Evolutionary conservation across 2,329 filamentous ascomycete genomes (phyloP).

Genomic region (Colletotrichum agaves): DNA sequence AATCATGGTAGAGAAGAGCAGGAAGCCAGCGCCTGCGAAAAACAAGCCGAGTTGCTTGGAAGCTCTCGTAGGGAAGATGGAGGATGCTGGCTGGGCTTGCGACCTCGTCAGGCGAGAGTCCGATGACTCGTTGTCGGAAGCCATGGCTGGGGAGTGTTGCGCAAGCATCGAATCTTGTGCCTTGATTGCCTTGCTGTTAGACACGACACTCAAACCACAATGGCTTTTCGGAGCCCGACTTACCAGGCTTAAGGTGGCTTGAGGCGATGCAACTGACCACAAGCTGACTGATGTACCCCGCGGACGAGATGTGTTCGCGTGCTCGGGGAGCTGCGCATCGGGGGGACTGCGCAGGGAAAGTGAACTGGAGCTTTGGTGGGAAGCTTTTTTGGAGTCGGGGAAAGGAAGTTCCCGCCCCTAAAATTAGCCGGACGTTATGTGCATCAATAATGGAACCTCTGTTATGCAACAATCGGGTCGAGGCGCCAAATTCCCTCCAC

Average conservation of each 20-base stretch:
- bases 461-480: not conserved
- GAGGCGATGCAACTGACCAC: slow-evolving; percentile 20
- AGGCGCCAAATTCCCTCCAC: not conserved
- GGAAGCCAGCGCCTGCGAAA: slow-evolving; percentile 79
- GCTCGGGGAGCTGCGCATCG: not conserved
- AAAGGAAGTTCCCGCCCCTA: slow-evolving; percentile 37
- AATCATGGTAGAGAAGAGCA: slow-evolving; percentile 76
- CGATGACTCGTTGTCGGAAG: slow-evolving; percentile 29
- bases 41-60: slow-evolving; percentile 74
- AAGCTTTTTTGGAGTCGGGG: slow-evolving; percentile 30
- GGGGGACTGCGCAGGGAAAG: slow-evolving; percentile 16
- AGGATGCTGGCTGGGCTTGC: slow-evolving; percentile 36
- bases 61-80: slow-evolving; percentile 27
- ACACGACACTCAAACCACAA: slow-evolving; percentile 20
- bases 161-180: slow-evolving; percentile 35
- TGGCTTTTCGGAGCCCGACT: slow-evolving; percentile 17
- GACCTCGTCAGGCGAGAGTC: slow-evolving; percentile 33
- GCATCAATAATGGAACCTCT: not conserved
- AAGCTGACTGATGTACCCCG: slow-evolving; percentile 10
- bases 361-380: slow-evolving; percentile 27
- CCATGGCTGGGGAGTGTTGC: slow-evolving; percentile 35
- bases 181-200: slow-evolving; percentile 21
- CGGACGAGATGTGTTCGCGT: slow-evolving; percentile 18
- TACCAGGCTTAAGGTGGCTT: slow-evolving; percentile 26
- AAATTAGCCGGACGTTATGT: slow-evolving; percentile 27